Percentiles rank a stretch among this genome's conserved stretches.
Evolutionary conservation across 1,284 basidiomycete species (phyloP).

Genomic region (Ganoderma multipileum): DNA sequence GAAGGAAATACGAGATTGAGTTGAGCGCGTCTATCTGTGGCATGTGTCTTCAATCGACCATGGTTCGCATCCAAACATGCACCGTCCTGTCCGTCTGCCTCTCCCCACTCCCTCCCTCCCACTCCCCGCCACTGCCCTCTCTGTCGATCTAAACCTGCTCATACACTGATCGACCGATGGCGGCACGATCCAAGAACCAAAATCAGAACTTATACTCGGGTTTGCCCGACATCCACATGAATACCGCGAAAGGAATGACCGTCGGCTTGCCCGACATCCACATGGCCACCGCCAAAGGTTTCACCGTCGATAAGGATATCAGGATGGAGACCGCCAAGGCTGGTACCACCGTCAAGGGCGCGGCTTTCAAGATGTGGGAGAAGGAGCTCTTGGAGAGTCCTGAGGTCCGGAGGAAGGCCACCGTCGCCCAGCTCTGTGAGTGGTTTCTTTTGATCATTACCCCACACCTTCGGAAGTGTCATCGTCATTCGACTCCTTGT

Average conservation of each 20-base stretch:
- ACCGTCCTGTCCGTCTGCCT: neutral
- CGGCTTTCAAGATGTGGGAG: slow-evolving; percentile 81
- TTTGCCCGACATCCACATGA: slow-evolving; percentile 69
- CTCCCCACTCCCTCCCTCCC: neutral
- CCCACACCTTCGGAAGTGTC: neutral
- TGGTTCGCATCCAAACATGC: slow-evolving; percentile 15
- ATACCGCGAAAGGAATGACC: slow-evolving; percentile 65
- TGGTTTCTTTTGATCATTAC: slow-evolving; percentile 23
- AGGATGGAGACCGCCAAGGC: slow-evolving; percentile 71
- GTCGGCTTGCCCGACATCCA: slow-evolving; percentile 60
- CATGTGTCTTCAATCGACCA: neutral
- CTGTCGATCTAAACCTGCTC: neutral
- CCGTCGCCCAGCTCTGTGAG: slow-evolving; percentile 94
- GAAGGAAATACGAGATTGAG: neutral
- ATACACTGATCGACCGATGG: slow-evolving; percentile 4
- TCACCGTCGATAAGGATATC: slow-evolving; percentile 59
- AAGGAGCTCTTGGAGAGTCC: slow-evolving; percentile 80
- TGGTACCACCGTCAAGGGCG: slow-evolving; percentile 59
- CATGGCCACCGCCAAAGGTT: slow-evolving; percentile 71
- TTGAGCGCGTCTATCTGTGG: slow-evolving; percentile 20
- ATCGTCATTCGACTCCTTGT: slow-evolving; percentile 10
- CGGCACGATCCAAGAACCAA: slow-evolving; percentile 13
- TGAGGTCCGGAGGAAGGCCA: slow-evolving; percentile 92
- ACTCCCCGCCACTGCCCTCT: neutral
- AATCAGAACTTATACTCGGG: slow-evolving; percentile 19